Percentiles rank a stretch among this genome's conserved stretches.
These are phyloP conservation scores for Patellaria atrata DNA, from an alignment of 495 filamentous ascomycete genomes.

Conservation along the genomic window DNA sequence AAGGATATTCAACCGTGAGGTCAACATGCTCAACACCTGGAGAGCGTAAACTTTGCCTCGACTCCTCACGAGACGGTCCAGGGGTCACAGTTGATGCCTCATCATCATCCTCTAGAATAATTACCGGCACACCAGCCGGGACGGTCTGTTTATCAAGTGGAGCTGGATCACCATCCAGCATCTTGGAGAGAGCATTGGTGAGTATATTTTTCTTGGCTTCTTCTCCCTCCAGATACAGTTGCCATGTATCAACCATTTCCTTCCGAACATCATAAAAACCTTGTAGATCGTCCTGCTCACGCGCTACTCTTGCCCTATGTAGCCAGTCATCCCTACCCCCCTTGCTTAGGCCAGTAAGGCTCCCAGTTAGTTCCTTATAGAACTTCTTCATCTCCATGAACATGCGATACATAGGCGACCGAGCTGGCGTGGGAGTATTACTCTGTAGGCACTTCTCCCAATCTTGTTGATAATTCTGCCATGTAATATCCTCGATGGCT, in stretches of 20 bases:
- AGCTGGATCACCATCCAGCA: conserved; percentile 14
- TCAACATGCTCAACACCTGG: background rate
- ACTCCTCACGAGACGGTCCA: conserved; percentile 1
- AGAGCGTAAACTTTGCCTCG: background rate
- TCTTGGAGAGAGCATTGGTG: conserved; percentile 1
- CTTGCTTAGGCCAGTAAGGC: conserved; percentile 6
- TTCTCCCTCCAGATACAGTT: conserved; percentile 13
- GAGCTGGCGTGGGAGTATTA: conserved; percentile 1
- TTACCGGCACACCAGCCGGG: too few relatives aligned
- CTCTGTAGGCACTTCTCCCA: conserved; percentile 10
- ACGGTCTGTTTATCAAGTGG: conserved; percentile 8
- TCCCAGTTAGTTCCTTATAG: conserved; percentile 5
- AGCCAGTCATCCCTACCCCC: conserved; percentile 9
- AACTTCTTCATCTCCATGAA: conserved; percentile 15
- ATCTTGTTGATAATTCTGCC: conserved; percentile 7
- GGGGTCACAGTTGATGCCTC: background rate
- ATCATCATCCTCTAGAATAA: conserved; percentile 1
- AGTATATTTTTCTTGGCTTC: conserved; percentile 9
- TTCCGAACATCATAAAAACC: conserved; percentile 14
- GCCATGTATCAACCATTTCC: conserved; percentile 15
- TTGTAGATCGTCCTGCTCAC: conserved; percentile 14
- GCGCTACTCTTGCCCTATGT: conserved; percentile 16
- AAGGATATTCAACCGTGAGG: background rate
- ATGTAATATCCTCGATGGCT: too few relatives aligned
- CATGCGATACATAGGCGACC: conserved; percentile 13